phyloP scores from a whole-genome alignment of 305 asterid species.

The Rubia tinctorum region DNA sequence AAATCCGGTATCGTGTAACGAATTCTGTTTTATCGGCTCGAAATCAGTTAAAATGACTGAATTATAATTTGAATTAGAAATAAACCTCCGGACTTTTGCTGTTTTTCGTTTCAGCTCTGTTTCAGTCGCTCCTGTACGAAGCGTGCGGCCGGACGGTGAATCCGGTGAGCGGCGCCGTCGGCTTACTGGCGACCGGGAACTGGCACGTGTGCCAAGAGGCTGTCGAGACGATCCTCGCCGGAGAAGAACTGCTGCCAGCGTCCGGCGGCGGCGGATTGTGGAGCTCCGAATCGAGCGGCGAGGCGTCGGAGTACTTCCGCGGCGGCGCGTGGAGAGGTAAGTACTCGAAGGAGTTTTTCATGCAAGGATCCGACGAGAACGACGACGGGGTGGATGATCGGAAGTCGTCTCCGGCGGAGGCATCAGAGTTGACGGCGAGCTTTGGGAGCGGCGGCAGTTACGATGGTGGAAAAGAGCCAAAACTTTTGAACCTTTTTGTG shows the following conservation, averaged over 20 bases:
- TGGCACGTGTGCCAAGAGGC: slow-evolving; percentile 80
- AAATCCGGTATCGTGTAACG: slow-evolving; percentile 45
- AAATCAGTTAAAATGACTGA: no score
- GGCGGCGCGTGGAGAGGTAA: slow-evolving; percentile 19
- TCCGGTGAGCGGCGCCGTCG: slow-evolving; percentile 92
- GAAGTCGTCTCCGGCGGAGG: slow-evolving; percentile 18
- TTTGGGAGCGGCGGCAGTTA: slow-evolving; percentile 28
- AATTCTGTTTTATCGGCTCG: background rate
- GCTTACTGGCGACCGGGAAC: slow-evolving; percentile 63
- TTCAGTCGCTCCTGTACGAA: slow-evolving; percentile 75
- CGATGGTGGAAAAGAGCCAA: slow-evolving; percentile 48
- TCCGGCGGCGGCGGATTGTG: slow-evolving; percentile 14
- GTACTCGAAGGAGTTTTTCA: slow-evolving; percentile 12
- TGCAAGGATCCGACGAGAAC: slow-evolving; percentile 26
- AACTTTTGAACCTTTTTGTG: slow-evolving; percentile 75
- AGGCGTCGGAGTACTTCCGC: slow-evolving; percentile 21
- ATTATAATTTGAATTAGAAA: no score
- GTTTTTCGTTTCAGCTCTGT: slow-evolving; percentile 39
- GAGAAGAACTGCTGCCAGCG: slow-evolving; percentile 40
- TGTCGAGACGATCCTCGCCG: slow-evolving; percentile 67
- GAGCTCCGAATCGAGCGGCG: slow-evolving; percentile 19
- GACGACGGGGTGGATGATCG: slow-evolving; percentile 8
- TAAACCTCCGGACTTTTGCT: background rate
- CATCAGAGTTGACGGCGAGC: slow-evolving; percentile 35
- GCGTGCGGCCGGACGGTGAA: slow-evolving; percentile 90